Base-by-base conservation (phyloP, 108 stramenopile genomes). In the Stephanodiscus triporus region DNA sequence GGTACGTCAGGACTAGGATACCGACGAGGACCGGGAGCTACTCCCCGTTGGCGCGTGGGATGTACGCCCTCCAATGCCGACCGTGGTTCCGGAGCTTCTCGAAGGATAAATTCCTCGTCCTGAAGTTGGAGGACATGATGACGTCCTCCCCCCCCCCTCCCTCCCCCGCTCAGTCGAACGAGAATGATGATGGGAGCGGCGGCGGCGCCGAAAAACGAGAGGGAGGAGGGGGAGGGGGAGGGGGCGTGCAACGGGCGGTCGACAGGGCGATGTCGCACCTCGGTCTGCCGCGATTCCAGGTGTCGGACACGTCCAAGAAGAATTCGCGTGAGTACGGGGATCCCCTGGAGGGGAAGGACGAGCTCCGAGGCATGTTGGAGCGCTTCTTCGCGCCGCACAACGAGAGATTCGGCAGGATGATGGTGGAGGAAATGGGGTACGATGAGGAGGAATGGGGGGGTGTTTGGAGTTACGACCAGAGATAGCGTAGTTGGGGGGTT, bases 41-140 rank as follows among this genome's bases (percentile, higher is more conserved):
- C 75, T 87, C 93, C 45, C 72, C 94, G n/a, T 23, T 98, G 9
- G 85, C 85, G 16, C 85, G 98, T 48, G 98, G 98, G 3, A 51
- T 97, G 75, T 98, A 98, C 77, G 96, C 89, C 20, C 50, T 97
- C 56, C 95, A 98, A 77, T 78, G 97, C 66, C 80, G 93, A 56
- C 88, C 89, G n/a, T 98, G 98, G 98, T 85, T 96, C 16, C 68
- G 78, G 9, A 87, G 88, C 7, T 97, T 97, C 72, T 63, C 76
- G 6, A 63, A 54, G 32, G 87, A 91, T 22, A 85, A 84, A 45
- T 87, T 97, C 51, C 78, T 95, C 63, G 82, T 95, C 6, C 38
- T 96, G 17, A 89, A 76, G 48, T 63, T 96, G 65, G 97, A 98
- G 68, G 88, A 92, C n/a, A 87, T 96, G 84, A 56, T 69, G 6